These are phyloP conservation scores for Heterobasidion parviporum DNA, from an alignment of 1,284 basidiomycete species.

Conservation along the genomic window DNA sequence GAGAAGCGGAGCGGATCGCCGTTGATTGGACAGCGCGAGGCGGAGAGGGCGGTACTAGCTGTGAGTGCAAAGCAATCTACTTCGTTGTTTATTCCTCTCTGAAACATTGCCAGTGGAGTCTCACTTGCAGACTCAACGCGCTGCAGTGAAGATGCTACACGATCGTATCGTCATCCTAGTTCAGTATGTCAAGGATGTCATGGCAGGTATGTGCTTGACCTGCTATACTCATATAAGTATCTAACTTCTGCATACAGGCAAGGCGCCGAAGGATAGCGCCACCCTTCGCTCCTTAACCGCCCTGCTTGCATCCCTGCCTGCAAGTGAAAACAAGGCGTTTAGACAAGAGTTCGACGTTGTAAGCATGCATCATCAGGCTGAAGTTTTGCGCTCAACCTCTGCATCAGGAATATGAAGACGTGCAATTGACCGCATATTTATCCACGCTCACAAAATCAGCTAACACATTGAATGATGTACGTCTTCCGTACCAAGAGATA, in stretches of 20 bases:
- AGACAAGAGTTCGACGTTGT: conserved; percentile 82
- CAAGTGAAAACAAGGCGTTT: conserved; percentile 74
- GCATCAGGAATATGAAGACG: conserved; percentile 87
- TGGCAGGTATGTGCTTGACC: conserved; percentile 46
- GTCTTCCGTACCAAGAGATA: conserved; percentile 18
- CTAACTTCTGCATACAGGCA: conserved; percentile 32
- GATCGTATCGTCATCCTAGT: conserved; percentile 82
- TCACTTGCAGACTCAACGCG: conserved; percentile 84
- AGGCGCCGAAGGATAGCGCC: conserved; percentile 66
- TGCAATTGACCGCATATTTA: conserved; percentile 86
- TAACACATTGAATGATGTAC: conserved; percentile 82
- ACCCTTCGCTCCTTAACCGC: conserved; percentile 81
- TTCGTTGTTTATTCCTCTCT: neutral
- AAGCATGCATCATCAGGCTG: conserved; percentile 17
- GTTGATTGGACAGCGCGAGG: conserved; percentile 93
- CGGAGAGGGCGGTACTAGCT: conserved; percentile 74
- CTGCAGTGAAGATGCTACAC: conserved; percentile 93
- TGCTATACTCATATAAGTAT: neutral
- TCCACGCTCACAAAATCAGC: conserved; percentile 85
- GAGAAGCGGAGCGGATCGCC: conserved; percentile 96
- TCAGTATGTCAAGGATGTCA: conserved; percentile 71
- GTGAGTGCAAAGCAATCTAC: conserved; percentile 34
- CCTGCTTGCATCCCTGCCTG: conserved; percentile 79
- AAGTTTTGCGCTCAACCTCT: neutral
- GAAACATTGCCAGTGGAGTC: conserved; percentile 63